These are phyloP conservation scores for Lactifluus subvellereus DNA, from an alignment of 768 basidiomycete species.

Conservation along the genomic window DNA sequence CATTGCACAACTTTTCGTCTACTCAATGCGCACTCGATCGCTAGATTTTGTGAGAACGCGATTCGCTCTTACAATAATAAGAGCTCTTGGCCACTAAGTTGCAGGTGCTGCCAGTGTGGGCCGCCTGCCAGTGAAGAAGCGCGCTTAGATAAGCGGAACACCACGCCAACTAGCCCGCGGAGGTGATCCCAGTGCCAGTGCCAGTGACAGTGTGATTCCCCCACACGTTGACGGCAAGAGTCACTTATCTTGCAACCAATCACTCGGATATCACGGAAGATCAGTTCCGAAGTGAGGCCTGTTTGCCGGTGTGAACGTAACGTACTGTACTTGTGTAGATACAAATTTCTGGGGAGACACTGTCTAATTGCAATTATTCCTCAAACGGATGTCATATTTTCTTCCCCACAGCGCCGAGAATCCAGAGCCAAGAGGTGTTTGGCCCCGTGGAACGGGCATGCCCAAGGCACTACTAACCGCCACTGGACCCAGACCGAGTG, in stretches of 20 bases:
- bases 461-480: not conserved
- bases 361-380: not conserved
- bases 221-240: not conserved
- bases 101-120: too few relatives aligned
- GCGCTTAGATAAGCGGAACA: not conserved
- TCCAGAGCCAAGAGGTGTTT: not conserved
- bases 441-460: constrained; percentile 1
- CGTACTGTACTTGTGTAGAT: too few relatives aligned
- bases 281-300: not conserved
- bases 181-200: not conserved
- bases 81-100: too few relatives aligned
- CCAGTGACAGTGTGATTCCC: too few relatives aligned
- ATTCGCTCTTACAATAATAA: too few relatives aligned
- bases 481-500: not conserved
- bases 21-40: too few relatives aligned
- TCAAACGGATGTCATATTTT: not conserved
- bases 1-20: not conserved
- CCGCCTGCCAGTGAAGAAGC: too few relatives aligned
- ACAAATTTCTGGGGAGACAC: not conserved
- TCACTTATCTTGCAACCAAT: not conserved
- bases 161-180: not conserved
- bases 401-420: not conserved
- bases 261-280: too few relatives aligned
- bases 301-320: not conserved
- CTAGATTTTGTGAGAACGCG: not conserved